These are phyloP conservation scores for Ganoderma sinense DNA, from an alignment of 1,284 basidiomycete genomes.

Conservation along the genomic window DNA sequence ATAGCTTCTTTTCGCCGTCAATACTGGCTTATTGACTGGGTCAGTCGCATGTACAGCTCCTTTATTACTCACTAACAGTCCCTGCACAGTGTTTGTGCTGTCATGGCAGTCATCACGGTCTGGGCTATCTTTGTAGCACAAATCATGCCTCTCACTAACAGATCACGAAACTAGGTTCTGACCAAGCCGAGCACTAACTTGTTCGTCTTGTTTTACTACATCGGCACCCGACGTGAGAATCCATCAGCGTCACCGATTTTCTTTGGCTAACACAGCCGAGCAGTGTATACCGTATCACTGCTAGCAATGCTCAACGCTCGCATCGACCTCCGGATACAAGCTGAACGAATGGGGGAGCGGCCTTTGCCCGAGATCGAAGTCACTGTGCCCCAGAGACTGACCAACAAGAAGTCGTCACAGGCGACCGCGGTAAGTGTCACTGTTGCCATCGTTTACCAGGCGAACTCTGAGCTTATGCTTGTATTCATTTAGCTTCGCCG, in stretches of 20 bases:
- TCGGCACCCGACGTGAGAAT: conserved; percentile 22
- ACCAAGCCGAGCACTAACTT: conserved; percentile 16
- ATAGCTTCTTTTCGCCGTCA: conserved; percentile 13
- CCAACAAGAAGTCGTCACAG: conserved; percentile 6
- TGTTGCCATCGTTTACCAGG: too few relatives aligned
- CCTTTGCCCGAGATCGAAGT: conserved; percentile 18
- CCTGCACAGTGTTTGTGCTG: conserved; percentile 15
- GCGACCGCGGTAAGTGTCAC: not conserved
- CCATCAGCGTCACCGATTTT: not conserved
- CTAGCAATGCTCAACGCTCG: conserved; percentile 22
- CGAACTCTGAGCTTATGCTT: not conserved
- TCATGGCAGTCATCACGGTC: conserved; percentile 20
- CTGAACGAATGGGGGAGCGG: conserved; percentile 20
- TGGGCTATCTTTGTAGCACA: too few relatives aligned
- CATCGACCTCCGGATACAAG: conserved; percentile 13
- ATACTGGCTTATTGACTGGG: conserved; percentile 23
- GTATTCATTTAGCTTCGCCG: not conserved
- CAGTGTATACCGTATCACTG: conserved; percentile 24
- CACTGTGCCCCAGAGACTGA: conserved; percentile 4
- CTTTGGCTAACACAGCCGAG: not conserved
- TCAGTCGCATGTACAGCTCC: not conserved
- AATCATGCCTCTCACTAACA: not conserved
- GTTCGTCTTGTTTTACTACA: conserved; percentile 28
- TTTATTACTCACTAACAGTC: not conserved
- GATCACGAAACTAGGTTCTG: not conserved